Evolutionary conservation across 2,329 filamentous ascomycete species (phyloP).

Genomic region (Botryotinia narcissicola): DNA sequence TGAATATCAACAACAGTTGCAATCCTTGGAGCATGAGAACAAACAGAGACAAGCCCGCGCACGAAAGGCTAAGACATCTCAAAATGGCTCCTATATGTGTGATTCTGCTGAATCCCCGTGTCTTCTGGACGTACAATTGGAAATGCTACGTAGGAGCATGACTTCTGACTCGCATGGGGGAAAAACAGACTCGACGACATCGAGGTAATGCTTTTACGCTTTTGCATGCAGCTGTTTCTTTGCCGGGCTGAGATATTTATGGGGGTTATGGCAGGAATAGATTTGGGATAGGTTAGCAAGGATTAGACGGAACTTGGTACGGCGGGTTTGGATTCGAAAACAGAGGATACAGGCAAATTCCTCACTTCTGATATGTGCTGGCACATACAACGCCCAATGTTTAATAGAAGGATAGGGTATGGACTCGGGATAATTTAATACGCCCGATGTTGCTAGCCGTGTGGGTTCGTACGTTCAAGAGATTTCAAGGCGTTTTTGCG

Average conservation of each 20-base stretch:
- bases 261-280: background rate
- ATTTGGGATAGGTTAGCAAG: background rate
- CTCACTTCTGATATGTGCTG: background rate
- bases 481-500: background rate
- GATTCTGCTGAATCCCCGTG: slow-evolving; percentile 2
- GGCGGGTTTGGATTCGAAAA: background rate
- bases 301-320: background rate
- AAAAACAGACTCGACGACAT: background rate
- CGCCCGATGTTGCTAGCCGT: background rate
- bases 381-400: background rate
- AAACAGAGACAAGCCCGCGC: slow-evolving; percentile 9
- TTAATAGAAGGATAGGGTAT: background rate
- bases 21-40: slow-evolving; percentile 10
- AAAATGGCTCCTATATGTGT: background rate
- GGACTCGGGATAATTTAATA: background rate
- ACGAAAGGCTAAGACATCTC: background rate
- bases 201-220: background rate
- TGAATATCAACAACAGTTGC: slow-evolving; percentile 9
- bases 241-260: background rate
- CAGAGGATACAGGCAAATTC: background rate
- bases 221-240: background rate
- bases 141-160: slow-evolving; percentile 11
- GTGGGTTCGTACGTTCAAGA: background rate
- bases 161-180: background rate
- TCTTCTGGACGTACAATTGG: slow-evolving; percentile 2